Base-by-base conservation (phyloP, 108 stramenopile genomes). In the Aurantiochytrium sp. region DNA sequence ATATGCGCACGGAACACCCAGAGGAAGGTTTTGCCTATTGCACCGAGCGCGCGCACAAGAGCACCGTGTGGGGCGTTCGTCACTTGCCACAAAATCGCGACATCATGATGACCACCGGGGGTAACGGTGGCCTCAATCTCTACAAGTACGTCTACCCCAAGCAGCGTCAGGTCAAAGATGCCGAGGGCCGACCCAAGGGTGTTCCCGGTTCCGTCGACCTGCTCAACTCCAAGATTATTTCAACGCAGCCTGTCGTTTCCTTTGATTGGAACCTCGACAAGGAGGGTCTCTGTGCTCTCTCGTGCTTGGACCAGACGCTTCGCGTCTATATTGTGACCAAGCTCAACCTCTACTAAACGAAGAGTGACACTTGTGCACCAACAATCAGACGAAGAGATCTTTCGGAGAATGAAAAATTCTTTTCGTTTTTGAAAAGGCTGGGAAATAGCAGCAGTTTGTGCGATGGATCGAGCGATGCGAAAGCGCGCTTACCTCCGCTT, bases 71-170 rank as follows among this genome's bases (percentile, higher is more conserved):
- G 96, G 87, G 95, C 29, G 92, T 91, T 57, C 89, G 93, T 60
- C 95, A 96, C 92, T 91, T 97, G 72, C 97, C 97, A 0, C 96
- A 96, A 73, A 97, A 97, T 90, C 87, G 96, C 8, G 97, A 97
- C 87, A 71, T 97, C 5, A 95, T 96, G 89, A 91, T 95, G 91
- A 97, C 96, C 16, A 95, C 94, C 25, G 97, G 97, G 18, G 97
- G 96, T 5, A 96, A 97, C 89, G 97, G 95, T 51, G 96, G 95
- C 12, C 89, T 95, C 87, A 97, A 96, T 89, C 72, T 96, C 72
- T 96, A 97, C 95, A 95, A 95, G 90, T 97, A 97, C 89, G 73
- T 91, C 83, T 96, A 97, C 89, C 96, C 96, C 5, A 89, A 59
- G 44, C 92, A 90, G 25, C 88, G 96, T 28, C 60, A 83, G 29